These are phyloP conservation scores for Neurospora sp. DNA, from an alignment of 495 filamentous ascomycete genomes.

Conservation along the genomic window DNA sequence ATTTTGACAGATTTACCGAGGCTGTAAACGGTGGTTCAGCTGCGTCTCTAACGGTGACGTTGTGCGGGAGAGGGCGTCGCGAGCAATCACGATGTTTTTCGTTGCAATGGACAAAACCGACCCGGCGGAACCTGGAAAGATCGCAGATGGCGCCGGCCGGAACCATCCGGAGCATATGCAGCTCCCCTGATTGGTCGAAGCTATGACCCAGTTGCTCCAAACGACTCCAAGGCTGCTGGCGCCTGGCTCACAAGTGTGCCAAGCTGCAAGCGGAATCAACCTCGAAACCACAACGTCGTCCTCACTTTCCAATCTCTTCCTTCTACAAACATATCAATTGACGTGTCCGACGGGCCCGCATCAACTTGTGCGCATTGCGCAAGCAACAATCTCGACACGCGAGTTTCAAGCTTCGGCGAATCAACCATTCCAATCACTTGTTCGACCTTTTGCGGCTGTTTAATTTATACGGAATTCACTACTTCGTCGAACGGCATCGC, in stretches of 20 bases:
- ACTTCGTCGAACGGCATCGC: neutral
- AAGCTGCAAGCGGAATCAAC: neutral
- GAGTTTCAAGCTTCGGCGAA: neutral
- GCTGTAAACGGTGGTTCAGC: neutral
- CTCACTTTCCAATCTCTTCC: neutral
- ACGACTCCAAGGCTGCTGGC: slow-evolving; percentile 1
- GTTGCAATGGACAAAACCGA: slow-evolving; percentile 6
- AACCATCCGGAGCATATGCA: slow-evolving; percentile 15
- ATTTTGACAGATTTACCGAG: slow-evolving; percentile 20
- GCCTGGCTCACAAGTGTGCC: neutral
- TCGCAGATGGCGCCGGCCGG: slow-evolving; percentile 11
- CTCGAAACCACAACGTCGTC: neutral
- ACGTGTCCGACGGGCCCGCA: neutral
- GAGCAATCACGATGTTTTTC: slow-evolving; percentile 13
- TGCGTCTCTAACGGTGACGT: slow-evolving; percentile 6
- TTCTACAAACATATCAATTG: neutral
- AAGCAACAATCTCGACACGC: slow-evolving; percentile 4
- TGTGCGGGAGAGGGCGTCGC: slow-evolving; percentile 5
- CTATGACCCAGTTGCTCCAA: slow-evolving; percentile 13
- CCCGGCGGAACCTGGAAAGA: slow-evolving; percentile 18
- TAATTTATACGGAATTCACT: neutral
- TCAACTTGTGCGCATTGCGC: neutral
- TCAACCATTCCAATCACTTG: neutral
- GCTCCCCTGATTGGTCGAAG: slow-evolving; percentile 29
- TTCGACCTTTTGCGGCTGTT: neutral